These are phyloP conservation scores for Gastroboletus turbinatus DNA, from an alignment of 1,284 basidiomycete genomes.

Conservation along the genomic window DNA sequence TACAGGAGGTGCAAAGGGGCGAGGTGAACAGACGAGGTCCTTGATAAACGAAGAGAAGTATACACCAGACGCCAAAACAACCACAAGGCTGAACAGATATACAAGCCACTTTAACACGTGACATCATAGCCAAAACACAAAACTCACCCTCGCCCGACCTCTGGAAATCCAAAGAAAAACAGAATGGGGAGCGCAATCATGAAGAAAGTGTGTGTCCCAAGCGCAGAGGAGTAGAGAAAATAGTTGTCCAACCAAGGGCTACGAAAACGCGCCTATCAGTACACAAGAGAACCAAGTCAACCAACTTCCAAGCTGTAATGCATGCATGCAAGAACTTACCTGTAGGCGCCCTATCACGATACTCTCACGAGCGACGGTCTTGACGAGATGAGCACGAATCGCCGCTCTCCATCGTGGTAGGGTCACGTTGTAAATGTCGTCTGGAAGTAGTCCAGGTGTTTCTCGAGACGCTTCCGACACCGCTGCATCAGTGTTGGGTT, in stretches of 20 bases:
- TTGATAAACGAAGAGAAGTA: constrained; percentile 85
- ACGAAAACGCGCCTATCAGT: constrained; percentile 53
- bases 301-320: background rate
- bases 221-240: constrained; percentile 87
- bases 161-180: constrained; percentile 83
- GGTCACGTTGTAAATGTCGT: constrained; percentile 26
- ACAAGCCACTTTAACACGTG: background rate
- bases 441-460: constrained; percentile 19
- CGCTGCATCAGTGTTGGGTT: background rate
- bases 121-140: background rate
- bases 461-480: background rate
- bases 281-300: constrained; percentile 1
- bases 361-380: constrained; percentile 63
- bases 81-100: constrained; percentile 53
- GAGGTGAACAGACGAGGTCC: constrained; percentile 88
- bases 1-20: constrained; percentile 90
- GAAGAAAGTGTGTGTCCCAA: constrained; percentile 95
- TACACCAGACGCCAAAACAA: constrained; percentile 79
- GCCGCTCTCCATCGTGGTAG: constrained; percentile 60
- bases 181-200: constrained; percentile 84
- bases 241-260: constrained; percentile 79
- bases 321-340: constrained; percentile 35
- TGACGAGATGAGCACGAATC: constrained; percentile 61
- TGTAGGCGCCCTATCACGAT: constrained; percentile 70
- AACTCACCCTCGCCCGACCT: constrained; percentile 72